Percentiles rank a stretch among this genome's conserved stretches.
Evolutionary conservation across 208 protist species (phyloP).

Genomic region (Crithidia sp.): DNA sequence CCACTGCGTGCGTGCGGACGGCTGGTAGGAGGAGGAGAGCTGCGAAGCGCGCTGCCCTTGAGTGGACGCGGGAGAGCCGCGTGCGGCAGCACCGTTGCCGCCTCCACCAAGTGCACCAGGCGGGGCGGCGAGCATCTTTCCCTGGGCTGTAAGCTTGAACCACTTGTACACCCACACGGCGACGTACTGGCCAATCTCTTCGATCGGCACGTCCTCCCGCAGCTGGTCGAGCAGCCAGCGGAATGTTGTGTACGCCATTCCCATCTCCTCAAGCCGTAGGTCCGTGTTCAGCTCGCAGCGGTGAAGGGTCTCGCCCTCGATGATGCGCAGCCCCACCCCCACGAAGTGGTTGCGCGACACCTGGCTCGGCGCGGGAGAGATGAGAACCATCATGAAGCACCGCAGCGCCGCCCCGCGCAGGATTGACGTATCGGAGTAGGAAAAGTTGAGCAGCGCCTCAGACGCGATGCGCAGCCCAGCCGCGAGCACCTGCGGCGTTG

Average conservation of each 20-base stretch:
- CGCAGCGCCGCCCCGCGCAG: slow-evolving; percentile 70
- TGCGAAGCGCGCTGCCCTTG: slow-evolving; percentile 10
- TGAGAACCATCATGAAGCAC: slow-evolving; percentile 64
- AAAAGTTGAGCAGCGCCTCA: slow-evolving; percentile 41
- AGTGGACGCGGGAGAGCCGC: not conserved
- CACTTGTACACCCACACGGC: slow-evolving; percentile 52
- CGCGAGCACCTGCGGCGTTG: slow-evolving; percentile 31
- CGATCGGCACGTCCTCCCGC: slow-evolving; percentile 45
- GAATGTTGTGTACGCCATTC: slow-evolving; percentile 47
- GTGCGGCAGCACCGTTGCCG: not conserved
- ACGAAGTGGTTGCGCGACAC: slow-evolving; percentile 45
- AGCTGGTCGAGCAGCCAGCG: slow-evolving; percentile 66
- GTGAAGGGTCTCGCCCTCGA: slow-evolving; percentile 27
- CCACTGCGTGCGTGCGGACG: slow-evolving; percentile 5
- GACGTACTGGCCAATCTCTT: slow-evolving; percentile 67
- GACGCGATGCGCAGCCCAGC: slow-evolving; percentile 33
- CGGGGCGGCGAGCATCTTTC: slow-evolving; percentile 20
- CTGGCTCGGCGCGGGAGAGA: slow-evolving; percentile 37
- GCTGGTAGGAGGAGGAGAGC: not conserved
- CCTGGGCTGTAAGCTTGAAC: slow-evolving; percentile 35
- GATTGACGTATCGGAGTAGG: slow-evolving; percentile 45
- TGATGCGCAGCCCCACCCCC: slow-evolving; percentile 35
- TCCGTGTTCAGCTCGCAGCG: slow-evolving; percentile 62
- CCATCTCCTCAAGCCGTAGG: slow-evolving; percentile 63
- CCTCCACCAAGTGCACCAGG: not conserved